Evolutionary conservation across 2,329 filamentous ascomycete species (phyloP).

Genomic region (Clarireedia sp.): DNA sequence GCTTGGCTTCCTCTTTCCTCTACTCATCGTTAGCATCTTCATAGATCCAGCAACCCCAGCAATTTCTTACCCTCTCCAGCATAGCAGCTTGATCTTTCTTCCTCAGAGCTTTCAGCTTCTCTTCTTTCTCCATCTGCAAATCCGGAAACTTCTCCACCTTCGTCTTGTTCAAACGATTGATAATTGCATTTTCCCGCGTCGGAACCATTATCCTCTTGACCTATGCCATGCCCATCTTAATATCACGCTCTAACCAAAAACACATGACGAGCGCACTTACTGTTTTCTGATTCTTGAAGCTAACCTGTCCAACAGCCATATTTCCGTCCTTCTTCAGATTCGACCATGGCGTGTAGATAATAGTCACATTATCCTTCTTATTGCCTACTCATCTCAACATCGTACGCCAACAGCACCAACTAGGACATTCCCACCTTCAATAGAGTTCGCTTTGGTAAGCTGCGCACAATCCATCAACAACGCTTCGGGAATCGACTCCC

Average conservation of each 20-base stretch:
- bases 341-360: constrained; percentile 97
- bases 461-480: constrained; percentile 87
- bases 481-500: constrained; percentile 71
- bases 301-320: constrained; percentile 92
- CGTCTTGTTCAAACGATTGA: constrained; percentile 98
- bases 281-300: constrained; percentile 82
- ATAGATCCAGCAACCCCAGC: background rate
- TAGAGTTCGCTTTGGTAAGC: constrained; percentile 96
- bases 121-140: constrained; percentile 73
- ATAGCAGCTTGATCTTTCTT: constrained; percentile 59
- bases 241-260: background rate
- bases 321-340: constrained; percentile 92
- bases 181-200: constrained; percentile 76
- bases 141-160: constrained; percentile 83
- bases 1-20: constrained; percentile 68
- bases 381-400: constrained; percentile 54
- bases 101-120: constrained; percentile 61
- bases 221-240: constrained; percentile 28
- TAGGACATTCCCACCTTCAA: constrained; percentile 51
- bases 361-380: constrained; percentile 94
- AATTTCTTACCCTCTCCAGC: constrained; percentile 50
- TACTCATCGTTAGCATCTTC: constrained; percentile 27
- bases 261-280: constrained; percentile 26
- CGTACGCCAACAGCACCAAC: background rate
- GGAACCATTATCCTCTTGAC: constrained; percentile 77